These are phyloP conservation scores for Thelonectria rubi DNA, from an alignment of 2,329 filamentous ascomycete genomes.

Conservation along the genomic window DNA sequence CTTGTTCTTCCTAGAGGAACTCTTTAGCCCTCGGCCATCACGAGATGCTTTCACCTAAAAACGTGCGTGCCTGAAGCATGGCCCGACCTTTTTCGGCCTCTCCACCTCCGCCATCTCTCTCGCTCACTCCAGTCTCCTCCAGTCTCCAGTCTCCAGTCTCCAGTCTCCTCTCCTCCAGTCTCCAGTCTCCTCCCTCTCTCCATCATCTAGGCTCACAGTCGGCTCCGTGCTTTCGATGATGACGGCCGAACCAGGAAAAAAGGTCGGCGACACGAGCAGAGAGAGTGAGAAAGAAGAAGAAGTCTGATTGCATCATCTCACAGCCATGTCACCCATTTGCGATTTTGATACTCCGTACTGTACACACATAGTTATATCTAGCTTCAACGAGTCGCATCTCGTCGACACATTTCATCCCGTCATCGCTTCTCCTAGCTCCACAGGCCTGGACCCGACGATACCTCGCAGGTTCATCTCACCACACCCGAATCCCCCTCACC, in stretches of 20 bases:
- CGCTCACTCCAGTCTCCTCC: too few relatives aligned
- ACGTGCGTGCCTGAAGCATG: neutral
- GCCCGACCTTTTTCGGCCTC: neutral
- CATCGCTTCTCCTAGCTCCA: slow-evolving; percentile 20
- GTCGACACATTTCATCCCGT: slow-evolving; percentile 28
- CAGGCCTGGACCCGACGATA: slow-evolving; percentile 12
- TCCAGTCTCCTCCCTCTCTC: neutral
- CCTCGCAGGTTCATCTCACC: too few relatives aligned
- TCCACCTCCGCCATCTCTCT: neutral
- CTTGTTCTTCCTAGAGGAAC: too few relatives aligned
- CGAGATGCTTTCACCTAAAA: slow-evolving; percentile 43
- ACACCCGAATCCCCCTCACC: slow-evolving; percentile 1
- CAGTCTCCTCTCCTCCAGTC: neutral
- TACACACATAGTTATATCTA: too few relatives aligned
- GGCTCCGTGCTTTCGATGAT: slow-evolving; percentile 3
- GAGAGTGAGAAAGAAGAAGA: too few relatives aligned
- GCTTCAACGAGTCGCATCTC: slow-evolving; percentile 15
- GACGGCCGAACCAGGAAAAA: too few relatives aligned
- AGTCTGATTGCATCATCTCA: too few relatives aligned
- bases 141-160: neutral
- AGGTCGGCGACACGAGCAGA: too few relatives aligned
- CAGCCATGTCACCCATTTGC: too few relatives aligned
- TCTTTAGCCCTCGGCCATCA: slow-evolving; percentile 33
- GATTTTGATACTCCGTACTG: too few relatives aligned
- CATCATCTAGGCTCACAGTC: neutral